These are phyloP conservation scores for Delitschia confertaspora DNA, from an alignment of 495 filamentous ascomycete genomes.

Conservation along the genomic window DNA sequence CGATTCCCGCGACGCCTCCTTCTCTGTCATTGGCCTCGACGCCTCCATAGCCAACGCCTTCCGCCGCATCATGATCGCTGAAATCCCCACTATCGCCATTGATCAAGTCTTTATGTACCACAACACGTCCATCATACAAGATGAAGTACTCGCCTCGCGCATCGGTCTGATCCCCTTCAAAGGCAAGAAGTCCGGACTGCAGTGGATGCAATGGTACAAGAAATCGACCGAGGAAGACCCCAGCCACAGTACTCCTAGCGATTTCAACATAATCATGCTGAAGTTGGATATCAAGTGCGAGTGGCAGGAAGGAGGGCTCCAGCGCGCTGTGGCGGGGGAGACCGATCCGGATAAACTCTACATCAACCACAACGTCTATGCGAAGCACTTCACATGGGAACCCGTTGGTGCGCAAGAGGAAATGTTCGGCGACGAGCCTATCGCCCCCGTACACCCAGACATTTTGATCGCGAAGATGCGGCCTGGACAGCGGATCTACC, in stretches of 20 bases:
- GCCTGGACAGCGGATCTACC: conserved; percentile 74
- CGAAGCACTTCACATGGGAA: conserved; percentile 64
- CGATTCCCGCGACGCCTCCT: conserved; percentile 61
- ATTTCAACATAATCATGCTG: conserved; percentile 74
- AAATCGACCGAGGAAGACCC: conserved; percentile 48
- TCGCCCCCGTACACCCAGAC: conserved; percentile 75
- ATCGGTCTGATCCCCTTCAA: conserved; percentile 85
- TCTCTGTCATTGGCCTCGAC: conserved; percentile 86
- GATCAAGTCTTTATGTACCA: conserved; percentile 83
- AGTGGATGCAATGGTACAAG: conserved; percentile 69
- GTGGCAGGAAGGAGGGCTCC: conserved; percentile 57
- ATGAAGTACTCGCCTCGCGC: conserved; percentile 85
- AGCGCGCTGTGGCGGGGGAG: conserved; percentile 44
- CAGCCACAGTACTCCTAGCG: conserved; percentile 45
- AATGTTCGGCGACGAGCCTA: conserved; percentile 53
- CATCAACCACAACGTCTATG: conserved; percentile 79
- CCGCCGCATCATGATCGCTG: conserved; percentile 91
- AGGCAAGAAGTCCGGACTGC: conserved; percentile 63
- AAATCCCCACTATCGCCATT: conserved; percentile 89
- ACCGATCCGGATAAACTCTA: conserved; percentile 76
- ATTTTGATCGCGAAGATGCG: conserved; percentile 92
- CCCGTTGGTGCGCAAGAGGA: conserved; percentile 64
- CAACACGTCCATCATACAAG: conserved; percentile 95
- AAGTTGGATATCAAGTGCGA: conserved; percentile 66
- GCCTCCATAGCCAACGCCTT: conserved; percentile 95